Conservation (phyloP, 78 protist species). For the Cavenderia fasciculata region DNA sequence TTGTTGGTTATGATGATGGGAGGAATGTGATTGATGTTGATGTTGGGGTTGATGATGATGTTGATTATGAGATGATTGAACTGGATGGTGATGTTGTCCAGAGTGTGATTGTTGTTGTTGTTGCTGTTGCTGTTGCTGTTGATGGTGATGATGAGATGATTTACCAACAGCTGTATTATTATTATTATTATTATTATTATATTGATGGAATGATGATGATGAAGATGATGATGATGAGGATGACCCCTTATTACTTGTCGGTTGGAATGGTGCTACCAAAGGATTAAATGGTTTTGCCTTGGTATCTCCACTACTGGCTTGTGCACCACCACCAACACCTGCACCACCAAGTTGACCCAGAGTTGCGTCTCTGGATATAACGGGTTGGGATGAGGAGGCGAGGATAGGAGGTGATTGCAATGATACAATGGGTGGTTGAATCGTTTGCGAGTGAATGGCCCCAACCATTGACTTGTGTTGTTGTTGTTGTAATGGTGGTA, state of each 20-base stretch:
- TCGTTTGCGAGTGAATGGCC: not conserved
- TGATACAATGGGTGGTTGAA: not conserved
- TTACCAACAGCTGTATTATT: not conserved
- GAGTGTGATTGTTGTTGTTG: conserved; percentile 17
- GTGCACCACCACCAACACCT: too few species aligned
- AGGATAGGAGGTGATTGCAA: too few species aligned
- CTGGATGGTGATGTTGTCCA: conserved; percentile 4
- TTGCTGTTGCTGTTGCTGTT: conserved; percentile 13
- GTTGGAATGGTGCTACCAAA: conserved; percentile 72
- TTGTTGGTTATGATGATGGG: not conserved
- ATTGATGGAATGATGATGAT: not conserved
- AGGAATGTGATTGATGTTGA: not conserved
- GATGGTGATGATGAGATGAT: conserved; percentile 1
- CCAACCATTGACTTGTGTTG: not conserved
- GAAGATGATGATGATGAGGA: not conserved
- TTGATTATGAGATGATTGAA: conserved; percentile 6
- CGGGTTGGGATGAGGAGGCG: too few species aligned
- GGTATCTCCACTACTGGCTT: too few species aligned
- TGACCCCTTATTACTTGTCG: conserved; percentile 17
- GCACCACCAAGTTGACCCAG: too few species aligned
- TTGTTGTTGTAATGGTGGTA: not conserved
- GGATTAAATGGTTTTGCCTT: conserved; percentile 58
- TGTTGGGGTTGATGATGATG: conserved; percentile 1
- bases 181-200: not conserved
- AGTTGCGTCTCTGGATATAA: too few species aligned